Percentiles rank a stretch among this genome's conserved stretches.
phyloP scores from a whole-genome alignment of 1,284 basidiomycete species.

The Ustilago loliicola region DNA sequence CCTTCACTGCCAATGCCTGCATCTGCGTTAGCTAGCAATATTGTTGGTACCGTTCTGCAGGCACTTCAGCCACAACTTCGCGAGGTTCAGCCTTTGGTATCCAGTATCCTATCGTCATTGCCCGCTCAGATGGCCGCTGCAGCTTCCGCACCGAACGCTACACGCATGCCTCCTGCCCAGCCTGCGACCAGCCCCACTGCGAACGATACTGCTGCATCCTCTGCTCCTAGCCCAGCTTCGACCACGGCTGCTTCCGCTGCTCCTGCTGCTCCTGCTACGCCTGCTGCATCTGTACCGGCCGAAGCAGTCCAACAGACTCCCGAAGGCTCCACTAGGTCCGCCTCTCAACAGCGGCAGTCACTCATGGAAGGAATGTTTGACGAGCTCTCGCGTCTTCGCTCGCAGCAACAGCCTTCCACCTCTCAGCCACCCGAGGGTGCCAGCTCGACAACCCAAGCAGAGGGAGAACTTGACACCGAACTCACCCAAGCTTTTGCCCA shows the following conservation, averaged over 20 bases:
- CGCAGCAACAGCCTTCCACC: constrained; percentile 6
- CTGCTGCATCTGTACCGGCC: not conserved
- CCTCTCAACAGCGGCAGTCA: constrained; percentile 19
- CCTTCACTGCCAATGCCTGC: not conserved
- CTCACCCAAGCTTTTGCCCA: constrained; percentile 26
- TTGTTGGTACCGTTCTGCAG: constrained; percentile 14
- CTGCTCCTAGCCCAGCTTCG: not conserved
- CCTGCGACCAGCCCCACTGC: no score
- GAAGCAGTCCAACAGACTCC: not conserved
- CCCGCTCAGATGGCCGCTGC: constrained; percentile 4
- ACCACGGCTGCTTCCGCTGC: not conserved
- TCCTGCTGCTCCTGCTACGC: not conserved
- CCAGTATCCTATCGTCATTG: constrained; percentile 8
- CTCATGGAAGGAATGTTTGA: constrained; percentile 33
- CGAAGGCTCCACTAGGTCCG: not conserved
- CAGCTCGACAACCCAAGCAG: not conserved
- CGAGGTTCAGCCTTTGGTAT: constrained; percentile 2
- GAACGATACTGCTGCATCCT: no score
- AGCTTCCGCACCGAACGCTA: not conserved
- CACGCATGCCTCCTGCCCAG: not conserved
- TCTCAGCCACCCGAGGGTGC: not conserved
- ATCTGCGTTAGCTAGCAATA: constrained; percentile 9
- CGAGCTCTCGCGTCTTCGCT: constrained; percentile 29
- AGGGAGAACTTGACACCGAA: constrained; percentile 10
- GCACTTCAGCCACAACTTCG: constrained; percentile 23